Conservation (phyloP, 2,329 filamentous ascomycete species). For the Macrophomina pseudophaseolina region DNA sequence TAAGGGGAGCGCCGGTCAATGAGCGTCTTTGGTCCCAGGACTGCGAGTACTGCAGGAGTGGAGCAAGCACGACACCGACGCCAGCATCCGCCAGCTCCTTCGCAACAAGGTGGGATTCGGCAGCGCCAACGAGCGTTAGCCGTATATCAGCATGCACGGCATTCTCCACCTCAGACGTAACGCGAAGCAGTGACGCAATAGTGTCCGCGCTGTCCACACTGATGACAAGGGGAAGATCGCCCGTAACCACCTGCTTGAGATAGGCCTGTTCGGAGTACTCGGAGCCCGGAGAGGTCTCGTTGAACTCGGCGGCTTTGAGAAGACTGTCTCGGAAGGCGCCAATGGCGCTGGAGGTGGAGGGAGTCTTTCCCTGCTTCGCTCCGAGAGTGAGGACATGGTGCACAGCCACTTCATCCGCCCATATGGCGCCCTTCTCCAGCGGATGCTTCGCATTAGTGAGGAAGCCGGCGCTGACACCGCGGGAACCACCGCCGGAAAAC, state of each 20-base stretch:
- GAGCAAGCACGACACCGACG: conserved; percentile 66
- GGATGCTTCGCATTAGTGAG: conserved; percentile 41
- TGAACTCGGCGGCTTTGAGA: conserved; percentile 54
- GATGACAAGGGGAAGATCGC: conserved; percentile 61
- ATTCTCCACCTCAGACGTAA: conserved; percentile 63
- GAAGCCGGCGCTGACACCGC: conserved; percentile 47
- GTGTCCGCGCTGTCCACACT: conserved; percentile 67
- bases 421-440: conserved; percentile 40
- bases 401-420: conserved; percentile 46
- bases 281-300: conserved; percentile 33
- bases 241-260: conserved; percentile 60
- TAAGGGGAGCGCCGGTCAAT: conserved; percentile 68
- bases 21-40: conserved; percentile 68
- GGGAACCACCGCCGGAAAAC: conserved; percentile 37
- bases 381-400: conserved; percentile 59
- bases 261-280: conserved; percentile 49
- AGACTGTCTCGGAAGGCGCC: conserved; percentile 60
- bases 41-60: conserved; percentile 60
- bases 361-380: conserved; percentile 52
- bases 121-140: conserved; percentile 66
- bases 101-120: conserved; percentile 67
- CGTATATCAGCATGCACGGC: conserved; percentile 48
- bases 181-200: conserved; percentile 63
- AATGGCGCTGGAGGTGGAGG: conserved; percentile 61
- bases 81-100: conserved; percentile 60